These are phyloP conservation scores for Kuraishia molischiana DNA, from an alignment of 805 yeast species.

Conservation along the genomic window DNA sequence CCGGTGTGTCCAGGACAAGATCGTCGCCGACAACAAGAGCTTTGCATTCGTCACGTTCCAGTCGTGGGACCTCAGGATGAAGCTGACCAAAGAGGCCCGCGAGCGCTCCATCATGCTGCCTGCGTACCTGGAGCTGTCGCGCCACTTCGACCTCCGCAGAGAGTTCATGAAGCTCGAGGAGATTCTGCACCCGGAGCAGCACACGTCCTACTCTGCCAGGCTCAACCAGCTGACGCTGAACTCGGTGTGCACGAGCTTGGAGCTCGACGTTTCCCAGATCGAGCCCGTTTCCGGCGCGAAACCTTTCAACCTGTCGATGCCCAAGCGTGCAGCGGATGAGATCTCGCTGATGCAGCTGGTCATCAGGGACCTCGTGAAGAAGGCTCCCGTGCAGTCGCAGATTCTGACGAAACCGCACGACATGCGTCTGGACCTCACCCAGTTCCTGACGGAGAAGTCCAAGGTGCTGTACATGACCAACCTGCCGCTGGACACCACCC, in stretches of 20 bases:
- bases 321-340: slow-evolving; percentile 34
- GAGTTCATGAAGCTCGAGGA: slow-evolving; percentile 70
- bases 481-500: slow-evolving; percentile 79
- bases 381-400: slow-evolving; percentile 37
- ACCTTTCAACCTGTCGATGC: slow-evolving; percentile 16
- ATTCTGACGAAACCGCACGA: slow-evolving; percentile 71
- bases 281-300: slow-evolving; percentile 5
- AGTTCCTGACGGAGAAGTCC: slow-evolving; percentile 62
- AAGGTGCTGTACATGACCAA: slow-evolving; percentile 74
- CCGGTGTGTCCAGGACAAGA: slow-evolving; percentile 31
- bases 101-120: slow-evolving; percentile 70
- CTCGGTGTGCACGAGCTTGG: slow-evolving; percentile 12
- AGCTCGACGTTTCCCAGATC: slow-evolving; percentile 11
- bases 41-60: slow-evolving; percentile 60
- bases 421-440: slow-evolving; percentile 58
- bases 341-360: slow-evolving; percentile 34
- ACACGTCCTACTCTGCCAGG: slow-evolving; percentile 23
- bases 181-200: slow-evolving; percentile 43
- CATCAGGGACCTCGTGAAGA: slow-evolving; percentile 35
- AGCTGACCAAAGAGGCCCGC: slow-evolving; percentile 71
- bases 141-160: slow-evolving; percentile 62
- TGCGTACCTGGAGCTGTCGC: slow-evolving; percentile 62
- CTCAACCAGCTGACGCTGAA: slow-evolving; percentile 11
- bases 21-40: slow-evolving; percentile 31
- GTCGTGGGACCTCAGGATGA: slow-evolving; percentile 65